Evolutionary conservation across 83 land plant species (phyloP), one percentile per base, ranked within the genome.

Genomic region (Larix sibirica): DNA sequence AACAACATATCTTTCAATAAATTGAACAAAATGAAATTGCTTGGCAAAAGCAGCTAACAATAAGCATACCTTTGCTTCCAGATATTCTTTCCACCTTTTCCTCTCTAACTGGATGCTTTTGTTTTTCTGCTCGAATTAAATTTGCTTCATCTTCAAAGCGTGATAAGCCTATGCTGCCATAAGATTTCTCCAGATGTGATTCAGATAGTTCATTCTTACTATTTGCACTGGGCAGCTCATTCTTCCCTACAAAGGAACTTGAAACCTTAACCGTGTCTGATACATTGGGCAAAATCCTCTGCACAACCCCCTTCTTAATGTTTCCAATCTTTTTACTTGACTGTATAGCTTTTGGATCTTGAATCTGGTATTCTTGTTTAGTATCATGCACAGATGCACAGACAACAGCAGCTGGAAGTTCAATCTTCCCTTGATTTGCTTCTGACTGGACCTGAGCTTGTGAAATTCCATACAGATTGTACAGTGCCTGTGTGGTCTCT

Each of bases 401-500:
- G 56, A n/a, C 58, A 24, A 64, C 68, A 42, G 77, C 5, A 73
- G 77, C 77, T 73, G 77, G 28, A 73, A 73, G 77, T 44, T 44
- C 16, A 73, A 21, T 54, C 1, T 44, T 73, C 20, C 56, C 77
- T 21, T 44, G 26, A 44, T 6, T 73, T 73, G 14, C 23, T n/a
- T 73, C 28, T 73, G 28, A 42, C 23, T 44, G 77, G 13, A 73
- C 14, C 24, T 44, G 58, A 44, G 7, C 23, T 73, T 73, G 77
- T 21, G 77, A 40, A 4, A 76, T 68, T 40, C 82, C 83, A 81
- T 86, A 81, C 18, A 80, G 84, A 44, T 88, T 86, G 63, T 82
- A 47, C 2, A 89, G 38, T 61, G 90, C 88, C 58, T 90, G 86
- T 26, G 90, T 94, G 12, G 96, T 94, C 62, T 88, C 94, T 44